Base-by-base conservation (phyloP, 2,329 filamentous ascomycete species). In the Neodidymelliopsis sp. region DNA sequence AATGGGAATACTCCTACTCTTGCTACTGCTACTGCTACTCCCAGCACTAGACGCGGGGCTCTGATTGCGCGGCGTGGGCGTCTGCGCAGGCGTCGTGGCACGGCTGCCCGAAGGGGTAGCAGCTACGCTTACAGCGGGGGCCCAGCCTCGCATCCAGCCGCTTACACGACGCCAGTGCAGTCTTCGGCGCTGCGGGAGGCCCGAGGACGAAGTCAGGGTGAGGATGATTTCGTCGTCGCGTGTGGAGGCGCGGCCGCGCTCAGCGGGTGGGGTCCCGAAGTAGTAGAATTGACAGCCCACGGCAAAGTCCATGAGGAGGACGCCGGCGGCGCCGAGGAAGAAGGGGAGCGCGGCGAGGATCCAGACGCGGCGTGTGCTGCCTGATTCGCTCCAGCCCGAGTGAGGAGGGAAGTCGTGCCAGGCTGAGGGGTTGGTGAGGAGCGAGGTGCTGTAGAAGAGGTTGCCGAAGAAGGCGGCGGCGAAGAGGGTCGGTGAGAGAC, bases 141-240 rank as follows among this genome's bases (percentile, higher is more conserved):
- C 79, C 84, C 84, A 87, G 2, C 84, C 84, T 50, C 84, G 77
- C 83, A 87, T 85, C 83, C 83, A 87, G 8, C 84, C 84, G 47
- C 76, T 82, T 5, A 86, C 83, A 20, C 77, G 73, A 29, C 77
- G 74, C 84, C 83, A 87, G 40, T 76, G 75, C 75, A 79, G 77
- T 43, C 72, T 71, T 47, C 68, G 71, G 22, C 62, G 44, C 37
- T 59, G 52, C 15, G 57, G 45, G 28, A 57, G 55, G 3, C 69
- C 69, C 8, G 63, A 57, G 18, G 65, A 77, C 67, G 53, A 71
- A 11, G 74, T 66, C n/a, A 1, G 40, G n/a, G 79, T 75, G 19
- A 78, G 72, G 6, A 81, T 72, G 16, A 78, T 74, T 23, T 80
- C 73, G 41, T 80, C 75, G 41, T 77, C 49, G 67, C 73, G 71